Percentiles rank a stretch among this genome's conserved stretches.
These are phyloP conservation scores for Malus hybrid DNA, from an alignment of 331 rosid species.

Conservation along the genomic window DNA sequence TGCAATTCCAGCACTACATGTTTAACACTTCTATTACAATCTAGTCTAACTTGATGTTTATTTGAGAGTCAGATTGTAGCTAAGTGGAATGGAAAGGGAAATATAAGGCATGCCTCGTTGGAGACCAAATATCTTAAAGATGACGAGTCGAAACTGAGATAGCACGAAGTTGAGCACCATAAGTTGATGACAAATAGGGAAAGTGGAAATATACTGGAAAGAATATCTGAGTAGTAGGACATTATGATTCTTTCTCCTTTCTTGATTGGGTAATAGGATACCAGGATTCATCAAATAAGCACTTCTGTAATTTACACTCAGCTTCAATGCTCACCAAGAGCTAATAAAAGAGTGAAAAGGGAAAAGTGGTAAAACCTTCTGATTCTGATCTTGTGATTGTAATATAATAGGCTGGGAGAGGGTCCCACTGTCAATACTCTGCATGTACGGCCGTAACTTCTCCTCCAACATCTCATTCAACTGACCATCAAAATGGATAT, in stretches of 20 bases:
- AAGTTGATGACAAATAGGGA: background rate
- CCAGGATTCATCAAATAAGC: background rate
- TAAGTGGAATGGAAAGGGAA: background rate
- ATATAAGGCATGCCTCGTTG: background rate
- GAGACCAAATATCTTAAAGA: background rate
- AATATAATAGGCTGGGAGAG: slow-evolving; percentile 69
- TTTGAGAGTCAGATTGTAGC: background rate
- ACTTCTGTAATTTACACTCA: background rate
- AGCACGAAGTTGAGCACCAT: background rate
- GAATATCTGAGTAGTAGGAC: background rate
- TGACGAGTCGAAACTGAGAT: background rate
- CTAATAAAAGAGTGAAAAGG: background rate
- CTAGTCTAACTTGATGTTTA: background rate
- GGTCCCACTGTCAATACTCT: slow-evolving; percentile 31
- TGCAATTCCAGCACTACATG: background rate
- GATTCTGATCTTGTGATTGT: slow-evolving; percentile 42
- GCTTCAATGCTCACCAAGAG: background rate
- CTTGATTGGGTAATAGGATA: background rate
- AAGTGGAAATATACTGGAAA: background rate
- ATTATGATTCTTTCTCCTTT: background rate
- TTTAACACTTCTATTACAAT: background rate
- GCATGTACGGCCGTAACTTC: slow-evolving; percentile 69
- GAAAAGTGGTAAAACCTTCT: slow-evolving; percentile 26
- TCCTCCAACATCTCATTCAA: slow-evolving; percentile 73
- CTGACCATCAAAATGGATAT: slow-evolving; percentile 35